Percentiles rank a stretch among this genome's conserved stretches.
Conservation (phyloP, 139 green algal genomes). For the Tetradesmus obliquus region DNA sequence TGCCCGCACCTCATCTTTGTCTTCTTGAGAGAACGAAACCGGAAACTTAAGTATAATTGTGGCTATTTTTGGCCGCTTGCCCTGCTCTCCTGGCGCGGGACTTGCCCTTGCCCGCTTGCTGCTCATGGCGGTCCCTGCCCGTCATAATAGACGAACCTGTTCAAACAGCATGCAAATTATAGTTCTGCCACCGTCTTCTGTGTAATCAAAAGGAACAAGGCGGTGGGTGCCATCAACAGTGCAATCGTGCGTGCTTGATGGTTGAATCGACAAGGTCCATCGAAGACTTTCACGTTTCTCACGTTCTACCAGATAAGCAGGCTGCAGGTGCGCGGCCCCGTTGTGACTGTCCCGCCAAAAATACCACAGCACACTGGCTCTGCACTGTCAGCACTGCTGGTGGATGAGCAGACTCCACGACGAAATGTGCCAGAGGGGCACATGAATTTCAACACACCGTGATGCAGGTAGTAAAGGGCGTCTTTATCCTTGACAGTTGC, state of each 20-base stretch:
- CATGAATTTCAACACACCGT: too few relatives aligned
- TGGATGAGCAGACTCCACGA: too few relatives aligned
- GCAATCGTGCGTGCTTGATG: neutral
- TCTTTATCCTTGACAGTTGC: too few relatives aligned
- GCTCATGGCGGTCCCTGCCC: neutral
- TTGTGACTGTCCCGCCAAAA: neutral
- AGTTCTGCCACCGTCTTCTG: neutral
- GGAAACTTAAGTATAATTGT: neutral
- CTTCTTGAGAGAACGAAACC: neutral
- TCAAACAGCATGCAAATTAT: neutral
- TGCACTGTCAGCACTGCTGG: neutral
- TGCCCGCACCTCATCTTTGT: neutral
- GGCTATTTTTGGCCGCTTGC: neutral
- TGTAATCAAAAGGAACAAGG: neutral
- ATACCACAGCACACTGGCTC: neutral
- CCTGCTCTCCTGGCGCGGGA: neutral
- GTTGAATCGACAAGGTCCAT: neutral
- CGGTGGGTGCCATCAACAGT: neutral
- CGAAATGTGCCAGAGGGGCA: too few relatives aligned
- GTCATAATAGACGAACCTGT: neutral
- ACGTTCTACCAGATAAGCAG: too few relatives aligned
- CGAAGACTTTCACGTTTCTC: too few relatives aligned
- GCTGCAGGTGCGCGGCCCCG: too few relatives aligned
- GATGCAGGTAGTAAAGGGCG: too few relatives aligned
- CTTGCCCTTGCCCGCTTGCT: neutral